Conservation (phyloP, 768 basidiomycete genomes). For the Infundibulicybe gibba region DNA sequence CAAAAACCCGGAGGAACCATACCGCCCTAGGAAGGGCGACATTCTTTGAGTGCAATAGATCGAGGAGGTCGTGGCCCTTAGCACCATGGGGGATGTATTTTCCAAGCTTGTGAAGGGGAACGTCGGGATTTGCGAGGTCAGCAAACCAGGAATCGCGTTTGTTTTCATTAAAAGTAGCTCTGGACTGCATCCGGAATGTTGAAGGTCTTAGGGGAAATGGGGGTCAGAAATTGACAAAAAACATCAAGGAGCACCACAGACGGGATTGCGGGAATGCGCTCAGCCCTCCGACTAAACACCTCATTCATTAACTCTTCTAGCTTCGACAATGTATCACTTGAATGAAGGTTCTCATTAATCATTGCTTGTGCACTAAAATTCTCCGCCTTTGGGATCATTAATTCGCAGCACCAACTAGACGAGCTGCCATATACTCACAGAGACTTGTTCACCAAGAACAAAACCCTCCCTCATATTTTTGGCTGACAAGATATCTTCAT, state of each 20-base stretch:
- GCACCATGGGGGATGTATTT: constrained; percentile 87
- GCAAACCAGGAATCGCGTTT: constrained; percentile 82
- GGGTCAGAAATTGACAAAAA: neutral
- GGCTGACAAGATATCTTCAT: constrained; percentile 70
- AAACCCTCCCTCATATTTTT: constrained; percentile 66
- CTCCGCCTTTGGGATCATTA: constrained; percentile 43
- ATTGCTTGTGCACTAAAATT: constrained; percentile 56
- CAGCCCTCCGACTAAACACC: constrained; percentile 61
- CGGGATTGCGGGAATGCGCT: constrained; percentile 59
- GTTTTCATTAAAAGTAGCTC: constrained; percentile 76
- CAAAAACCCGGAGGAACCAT: constrained; percentile 85
- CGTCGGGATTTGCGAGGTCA: constrained; percentile 76
- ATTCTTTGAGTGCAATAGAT: constrained; percentile 70
- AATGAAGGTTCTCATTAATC: constrained; percentile 47
- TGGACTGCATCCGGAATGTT: constrained; percentile 76
- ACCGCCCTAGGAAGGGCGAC: constrained; percentile 80
- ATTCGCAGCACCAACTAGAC: neutral
- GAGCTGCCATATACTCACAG: constrained; percentile 36
- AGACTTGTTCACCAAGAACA: constrained; percentile 45
- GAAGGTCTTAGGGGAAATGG: constrained; percentile 41
- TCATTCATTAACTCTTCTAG: constrained; percentile 77
- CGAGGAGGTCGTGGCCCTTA: constrained; percentile 81
- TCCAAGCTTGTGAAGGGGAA: constrained; percentile 81
- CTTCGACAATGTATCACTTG: constrained; percentile 48
- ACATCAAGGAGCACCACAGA: constrained; percentile 29